Percentiles rank a stretch among this genome's conserved stretches.
Conservation (phyloP, 306 rosid species). For the Gynostemma pentaphyllum region DNA sequence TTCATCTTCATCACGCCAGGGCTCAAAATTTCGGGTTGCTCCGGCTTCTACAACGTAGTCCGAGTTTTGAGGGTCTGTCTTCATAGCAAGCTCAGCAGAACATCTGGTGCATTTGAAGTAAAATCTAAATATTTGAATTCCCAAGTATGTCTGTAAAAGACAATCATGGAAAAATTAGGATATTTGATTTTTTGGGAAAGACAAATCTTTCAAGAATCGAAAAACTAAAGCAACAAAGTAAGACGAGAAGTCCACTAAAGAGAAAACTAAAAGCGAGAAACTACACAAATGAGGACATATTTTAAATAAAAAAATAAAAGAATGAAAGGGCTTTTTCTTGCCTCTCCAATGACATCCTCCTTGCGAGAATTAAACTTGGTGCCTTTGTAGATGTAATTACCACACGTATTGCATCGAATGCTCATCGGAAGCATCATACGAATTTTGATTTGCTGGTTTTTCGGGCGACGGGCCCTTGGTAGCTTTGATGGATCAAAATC, state of each 20-base stretch:
- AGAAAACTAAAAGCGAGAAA: too few species aligned
- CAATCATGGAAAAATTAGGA: too few species aligned
- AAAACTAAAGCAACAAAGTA: too few species aligned
- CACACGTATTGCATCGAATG: slow-evolving; percentile 82
- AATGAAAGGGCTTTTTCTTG: not conserved
- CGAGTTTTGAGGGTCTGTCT: slow-evolving; percentile 85
- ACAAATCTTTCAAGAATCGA: too few species aligned
- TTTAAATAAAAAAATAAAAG: not conserved
- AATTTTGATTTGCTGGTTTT: slow-evolving; percentile 78
- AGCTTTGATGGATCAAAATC: slow-evolving; percentile 85
- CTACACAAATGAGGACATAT: too few species aligned
- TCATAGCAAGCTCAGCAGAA: slow-evolving; percentile 77
- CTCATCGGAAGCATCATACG: slow-evolving; percentile 99
- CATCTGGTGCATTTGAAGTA: slow-evolving; percentile 84
- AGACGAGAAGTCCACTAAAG: too few species aligned
- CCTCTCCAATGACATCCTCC: slow-evolving; percentile 39
- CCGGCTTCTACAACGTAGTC: slow-evolving; percentile 86
- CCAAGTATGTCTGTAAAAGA: slow-evolving; percentile 60
- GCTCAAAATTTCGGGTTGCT: slow-evolving; percentile 39
- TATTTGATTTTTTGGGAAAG: too few species aligned
- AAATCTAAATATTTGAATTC: slow-evolving; percentile 75
- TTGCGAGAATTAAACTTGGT: slow-evolving; percentile 51
- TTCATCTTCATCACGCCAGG: slow-evolving; percentile 90
- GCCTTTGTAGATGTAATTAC: slow-evolving; percentile 49
- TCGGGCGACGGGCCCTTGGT: slow-evolving; percentile 56